Percentiles rank a stretch among this genome's conserved stretches.
Evolutionary conservation across 352 stramenopile genomes (phyloP).

Genomic region (Phytophthora cryptogea): DNA sequence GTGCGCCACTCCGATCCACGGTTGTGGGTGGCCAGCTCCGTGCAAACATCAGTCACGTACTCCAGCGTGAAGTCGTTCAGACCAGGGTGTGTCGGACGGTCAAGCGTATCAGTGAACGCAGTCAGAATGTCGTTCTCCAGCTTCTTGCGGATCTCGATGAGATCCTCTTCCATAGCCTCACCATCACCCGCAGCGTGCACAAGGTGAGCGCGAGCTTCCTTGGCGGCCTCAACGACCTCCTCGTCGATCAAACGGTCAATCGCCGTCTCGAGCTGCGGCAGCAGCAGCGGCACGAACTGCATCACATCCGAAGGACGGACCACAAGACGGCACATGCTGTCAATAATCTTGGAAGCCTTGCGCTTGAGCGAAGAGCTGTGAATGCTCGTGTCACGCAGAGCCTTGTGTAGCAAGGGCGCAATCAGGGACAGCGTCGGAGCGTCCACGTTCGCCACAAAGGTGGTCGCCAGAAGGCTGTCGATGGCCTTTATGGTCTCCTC

Average conservation of each 20-base stretch:
- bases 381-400: slow-evolving; percentile 91
- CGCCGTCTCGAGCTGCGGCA: slow-evolving; percentile 92
- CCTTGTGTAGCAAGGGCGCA: slow-evolving; percentile 89
- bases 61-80: slow-evolving; percentile 58
- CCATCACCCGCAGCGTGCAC: slow-evolving; percentile 62
- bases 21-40: slow-evolving; percentile 61
- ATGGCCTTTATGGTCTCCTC: slow-evolving; percentile 92
- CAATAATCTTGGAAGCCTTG: slow-evolving; percentile 92
- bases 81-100: slow-evolving; percentile 48
- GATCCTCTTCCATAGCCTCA: slow-evolving; percentile 55
- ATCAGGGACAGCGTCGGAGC: slow-evolving; percentile 90
- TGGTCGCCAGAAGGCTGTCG: slow-evolving; percentile 90
- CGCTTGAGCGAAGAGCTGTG: slow-evolving; percentile 92
- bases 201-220: slow-evolving; percentile 61
- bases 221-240: slow-evolving; percentile 82
- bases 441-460: slow-evolving; percentile 93
- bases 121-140: slow-evolving; percentile 51
- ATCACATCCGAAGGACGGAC: slow-evolving; percentile 87
- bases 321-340: slow-evolving; percentile 93
- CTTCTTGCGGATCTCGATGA: slow-evolving; percentile 58
- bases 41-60: slow-evolving; percentile 69
- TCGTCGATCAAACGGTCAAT: slow-evolving; percentile 92
- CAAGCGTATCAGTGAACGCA: slow-evolving; percentile 49
- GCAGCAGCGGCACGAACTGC: slow-evolving; percentile 91
- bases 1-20: slow-evolving; percentile 58